A percentile compares a stretch with the other conserved stretches of the same genome.
phyloP scores from a whole-genome alignment of 371 early-diverging fungal species.

The Basidiobolus meristosporus region DNA sequence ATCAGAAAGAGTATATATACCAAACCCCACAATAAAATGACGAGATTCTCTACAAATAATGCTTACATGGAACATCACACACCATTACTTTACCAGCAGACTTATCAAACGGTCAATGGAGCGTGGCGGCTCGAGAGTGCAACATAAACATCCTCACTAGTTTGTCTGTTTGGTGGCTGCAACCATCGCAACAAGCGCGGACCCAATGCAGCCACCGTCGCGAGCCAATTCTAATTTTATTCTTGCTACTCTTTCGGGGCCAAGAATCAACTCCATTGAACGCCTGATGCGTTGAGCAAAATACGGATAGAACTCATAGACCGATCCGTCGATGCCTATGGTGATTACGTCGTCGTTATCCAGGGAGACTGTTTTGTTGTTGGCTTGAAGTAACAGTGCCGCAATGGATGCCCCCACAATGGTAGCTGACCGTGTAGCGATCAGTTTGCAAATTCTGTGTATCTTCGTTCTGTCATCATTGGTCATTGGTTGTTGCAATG shows the following conservation, averaged over 20 bases:
- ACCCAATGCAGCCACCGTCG: constrained; percentile 3
- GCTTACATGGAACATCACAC: no score
- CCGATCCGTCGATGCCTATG: constrained; percentile 15
- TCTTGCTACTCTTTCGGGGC: constrained; percentile 6
- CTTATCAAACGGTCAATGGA: no score
- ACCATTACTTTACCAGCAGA: no score
- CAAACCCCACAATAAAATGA: no score
- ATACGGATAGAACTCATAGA: constrained; percentile 13
- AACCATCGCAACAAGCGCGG: constrained; percentile 5
- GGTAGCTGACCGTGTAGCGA: constrained; percentile 81
- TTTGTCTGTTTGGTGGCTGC: no score
- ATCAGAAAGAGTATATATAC: no score
- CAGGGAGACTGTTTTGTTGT: neutral
- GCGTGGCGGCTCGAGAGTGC: no score
- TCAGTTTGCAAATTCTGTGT: constrained; percentile 62
- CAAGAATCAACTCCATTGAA: constrained; percentile 10
- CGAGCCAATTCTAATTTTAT: constrained; percentile 3
- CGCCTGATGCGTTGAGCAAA: constrained; percentile 12
- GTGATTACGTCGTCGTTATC: constrained; percentile 15
- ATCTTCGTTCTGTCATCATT: constrained; percentile 61
- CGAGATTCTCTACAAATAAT: no score
- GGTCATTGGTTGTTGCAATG: no score
- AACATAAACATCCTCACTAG: no score
- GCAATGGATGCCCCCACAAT: constrained; percentile 1
- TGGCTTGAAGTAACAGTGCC: constrained; percentile 11